Conservation (phyloP, 2,329 filamentous ascomycete genomes). For the Chaetomium globosum region DNA sequence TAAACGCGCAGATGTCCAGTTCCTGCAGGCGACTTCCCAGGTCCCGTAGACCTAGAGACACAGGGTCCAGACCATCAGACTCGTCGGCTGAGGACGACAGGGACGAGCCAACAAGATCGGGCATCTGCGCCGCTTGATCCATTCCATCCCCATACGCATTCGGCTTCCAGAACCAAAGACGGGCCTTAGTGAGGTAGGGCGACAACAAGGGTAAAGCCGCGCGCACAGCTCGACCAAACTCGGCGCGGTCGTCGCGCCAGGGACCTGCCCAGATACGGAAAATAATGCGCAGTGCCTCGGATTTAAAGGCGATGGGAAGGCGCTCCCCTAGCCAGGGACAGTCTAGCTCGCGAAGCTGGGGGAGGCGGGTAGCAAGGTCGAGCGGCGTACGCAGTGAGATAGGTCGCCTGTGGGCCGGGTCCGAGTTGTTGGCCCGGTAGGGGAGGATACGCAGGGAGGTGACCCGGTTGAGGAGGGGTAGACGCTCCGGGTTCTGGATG, state of each 20-base stretch:
- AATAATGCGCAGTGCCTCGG: slow-evolving; percentile 27
- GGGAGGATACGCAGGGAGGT: slow-evolving; percentile 19
- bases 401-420: slow-evolving; percentile 27
- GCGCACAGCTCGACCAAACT: slow-evolving; percentile 34
- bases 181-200: slow-evolving; percentile 15
- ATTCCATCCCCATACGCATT: slow-evolving; percentile 9
- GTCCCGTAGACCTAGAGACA: slow-evolving; percentile 24
- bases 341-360: slow-evolving; percentile 30
- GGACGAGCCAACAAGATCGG: slow-evolving; percentile 23
- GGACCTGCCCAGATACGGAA: slow-evolving; percentile 37
- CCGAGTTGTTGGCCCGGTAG: not conserved
- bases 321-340: slow-evolving; percentile 38
- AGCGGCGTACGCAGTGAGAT: slow-evolving; percentile 35
- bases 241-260: slow-evolving; percentile 37
- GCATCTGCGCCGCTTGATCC: slow-evolving; percentile 18
- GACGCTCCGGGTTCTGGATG: slow-evolving; percentile 21
- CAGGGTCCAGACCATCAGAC: slow-evolving; percentile 20
- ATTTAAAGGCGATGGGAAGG: slow-evolving; percentile 25
- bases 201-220: slow-evolving; percentile 20
- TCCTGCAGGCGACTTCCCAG: slow-evolving; percentile 23
- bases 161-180: slow-evolving; percentile 19
- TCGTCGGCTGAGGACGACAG: not conserved
- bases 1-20: slow-evolving; percentile 20
- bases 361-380: slow-evolving; percentile 34
- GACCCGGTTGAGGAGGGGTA: slow-evolving; percentile 17